Base-by-base conservation (phyloP, 345 rosid species). In the Aquilaria yunnanensis region DNA sequence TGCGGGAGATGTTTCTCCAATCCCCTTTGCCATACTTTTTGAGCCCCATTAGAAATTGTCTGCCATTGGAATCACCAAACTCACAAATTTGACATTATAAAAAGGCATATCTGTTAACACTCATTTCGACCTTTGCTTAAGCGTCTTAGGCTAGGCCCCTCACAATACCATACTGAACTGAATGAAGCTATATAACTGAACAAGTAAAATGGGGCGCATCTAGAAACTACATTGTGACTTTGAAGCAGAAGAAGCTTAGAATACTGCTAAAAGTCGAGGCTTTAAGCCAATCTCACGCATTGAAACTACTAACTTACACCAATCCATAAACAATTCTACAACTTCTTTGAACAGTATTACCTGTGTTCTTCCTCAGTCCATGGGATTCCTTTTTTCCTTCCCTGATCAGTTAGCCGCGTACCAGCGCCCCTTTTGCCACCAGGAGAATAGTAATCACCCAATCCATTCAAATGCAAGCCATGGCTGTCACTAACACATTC, bases 331-430 rank as follows among this genome's bases (percentile, higher is more conserved):
- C 43, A 37, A 37, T 37, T 37, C 43, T 23, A 23, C 23, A 46
- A 54, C 58, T 10, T 30, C 14, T 12, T 57, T 43, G 6, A 41
- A 16, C 56, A 47, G 47, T 61, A 72, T 75, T 74, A 91, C 99
- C 96, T 95, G 78, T 95, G 99, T 70, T 95, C 99, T 68, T 91
- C 99, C 69, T 94, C 99, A 1, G 97, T 94, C 99, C 99, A 94
- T 2, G 99, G 97, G 31, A 95, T 88, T 14, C 99, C 99, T 81
- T 89, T 95, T 87, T 95, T 95, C 78, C 97, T 80, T 63, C 91
- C 99, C 52, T 81, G 96, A 61, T 94, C 96, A 3, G 87, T 79
- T 57, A 89, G 69, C 45, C 92, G 71, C 5, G 78, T 68, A 0
- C 74, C 77, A 0, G 83, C 57, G 65, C 87, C 86, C 70, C 96